These are phyloP conservation scores for Mediolabrus comicus DNA, from an alignment of 108 stramenopile genomes.

Conservation along the genomic window DNA sequence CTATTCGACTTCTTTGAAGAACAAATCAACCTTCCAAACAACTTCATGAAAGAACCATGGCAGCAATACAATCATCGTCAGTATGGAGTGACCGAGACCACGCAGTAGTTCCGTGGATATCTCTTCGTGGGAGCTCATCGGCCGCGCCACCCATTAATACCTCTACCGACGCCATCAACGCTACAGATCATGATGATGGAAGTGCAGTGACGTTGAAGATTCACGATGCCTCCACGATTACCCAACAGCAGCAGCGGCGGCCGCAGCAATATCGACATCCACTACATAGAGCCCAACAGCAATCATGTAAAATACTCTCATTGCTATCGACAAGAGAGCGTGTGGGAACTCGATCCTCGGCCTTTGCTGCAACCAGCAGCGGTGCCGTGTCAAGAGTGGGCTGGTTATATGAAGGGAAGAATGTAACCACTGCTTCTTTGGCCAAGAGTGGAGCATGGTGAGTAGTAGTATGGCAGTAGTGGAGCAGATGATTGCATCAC, in stretches of 20 bases:
- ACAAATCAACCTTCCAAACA: too few species aligned
- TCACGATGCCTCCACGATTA: too few species aligned
- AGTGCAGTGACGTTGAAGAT: too few species aligned
- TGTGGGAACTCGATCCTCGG: background rate
- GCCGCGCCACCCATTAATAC: too few species aligned
- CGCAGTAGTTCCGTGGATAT: conserved; percentile 3
- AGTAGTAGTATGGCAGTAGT: too few species aligned
- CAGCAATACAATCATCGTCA: background rate
- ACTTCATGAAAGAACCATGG: too few species aligned
- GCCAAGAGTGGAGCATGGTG: conserved; percentile 17
- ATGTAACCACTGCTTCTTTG: background rate
- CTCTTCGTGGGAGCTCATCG: background rate
- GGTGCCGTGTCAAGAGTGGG: background rate
- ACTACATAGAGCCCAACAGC: background rate
- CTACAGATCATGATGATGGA: background rate
- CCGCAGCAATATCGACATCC: background rate
- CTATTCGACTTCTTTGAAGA: too few species aligned
- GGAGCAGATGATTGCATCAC: background rate
- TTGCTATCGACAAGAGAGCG: conserved; percentile 21
- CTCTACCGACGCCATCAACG: too few species aligned
- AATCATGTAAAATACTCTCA: conserved; percentile 5
- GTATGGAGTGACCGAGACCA: background rate
- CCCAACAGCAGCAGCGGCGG: background rate
- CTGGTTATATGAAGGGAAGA: conserved; percentile 1
- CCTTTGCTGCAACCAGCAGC: background rate